Percentiles rank a stretch among this genome's conserved stretches.
These are phyloP conservation scores for Naganishia vaughanmartiniae DNA, from an alignment of 768 basidiomycete genomes.

Conservation along the genomic window DNA sequence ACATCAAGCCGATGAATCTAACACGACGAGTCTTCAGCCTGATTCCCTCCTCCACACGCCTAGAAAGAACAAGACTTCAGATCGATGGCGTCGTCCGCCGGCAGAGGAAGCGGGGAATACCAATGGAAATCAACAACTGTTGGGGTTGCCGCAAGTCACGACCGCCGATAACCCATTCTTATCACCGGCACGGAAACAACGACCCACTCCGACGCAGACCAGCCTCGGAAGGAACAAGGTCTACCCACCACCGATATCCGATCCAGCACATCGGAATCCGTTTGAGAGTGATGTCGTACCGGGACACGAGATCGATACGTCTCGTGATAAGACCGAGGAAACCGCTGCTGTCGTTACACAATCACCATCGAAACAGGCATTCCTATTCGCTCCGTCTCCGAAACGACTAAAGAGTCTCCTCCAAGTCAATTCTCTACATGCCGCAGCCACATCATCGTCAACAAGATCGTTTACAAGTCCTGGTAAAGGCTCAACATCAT, in stretches of 20 bases:
- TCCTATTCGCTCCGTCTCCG: constrained; percentile 29
- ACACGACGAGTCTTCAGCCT: background rate
- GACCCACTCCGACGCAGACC: background rate
- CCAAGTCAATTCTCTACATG: constrained; percentile 26
- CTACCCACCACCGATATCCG: constrained; percentile 7
- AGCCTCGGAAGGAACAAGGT: background rate
- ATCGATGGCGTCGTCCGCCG: constrained; percentile 20
- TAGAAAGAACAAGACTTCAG: constrained; percentile 19
- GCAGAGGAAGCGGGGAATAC: background rate
- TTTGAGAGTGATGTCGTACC: constrained; percentile 19
- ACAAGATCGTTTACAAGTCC: background rate
- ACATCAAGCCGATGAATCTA: background rate
- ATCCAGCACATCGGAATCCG: constrained; percentile 23
- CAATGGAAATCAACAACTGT: no score
- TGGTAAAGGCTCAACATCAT: background rate
- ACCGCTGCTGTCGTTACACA: background rate
- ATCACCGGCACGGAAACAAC: background rate
- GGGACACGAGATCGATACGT: background rate
- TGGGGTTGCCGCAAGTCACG: background rate
- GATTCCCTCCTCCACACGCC: background rate
- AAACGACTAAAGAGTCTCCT: constrained; percentile 26
- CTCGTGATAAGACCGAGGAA: background rate
- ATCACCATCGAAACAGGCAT: constrained; percentile 12
- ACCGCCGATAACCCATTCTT: background rate
- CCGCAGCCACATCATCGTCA: background rate